A percentile compares a stretch with the other conserved stretches of the same genome.
Evolutionary conservation across 2,329 filamentous ascomycete species (phyloP).

Genomic region (Claviceps purpurea): DNA sequence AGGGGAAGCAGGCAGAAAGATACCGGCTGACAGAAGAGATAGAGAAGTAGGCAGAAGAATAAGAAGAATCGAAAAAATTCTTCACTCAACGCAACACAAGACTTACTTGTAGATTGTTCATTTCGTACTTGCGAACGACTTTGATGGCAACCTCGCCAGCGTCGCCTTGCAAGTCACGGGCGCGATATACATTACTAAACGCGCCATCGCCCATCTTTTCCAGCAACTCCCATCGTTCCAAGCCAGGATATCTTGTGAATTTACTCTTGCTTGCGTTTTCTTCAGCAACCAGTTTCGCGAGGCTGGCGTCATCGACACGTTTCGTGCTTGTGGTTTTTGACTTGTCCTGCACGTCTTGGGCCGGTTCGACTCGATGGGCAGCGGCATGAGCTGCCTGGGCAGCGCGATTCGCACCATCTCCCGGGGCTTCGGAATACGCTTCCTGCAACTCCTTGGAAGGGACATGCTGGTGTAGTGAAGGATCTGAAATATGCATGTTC

Average conservation of each 20-base stretch:
- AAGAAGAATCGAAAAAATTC: conserved; percentile 16
- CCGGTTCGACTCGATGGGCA: conserved; percentile 47
- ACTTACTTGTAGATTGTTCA: conserved; percentile 98
- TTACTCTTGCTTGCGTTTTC: conserved; percentile 78
- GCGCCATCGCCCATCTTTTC: conserved; percentile 99
- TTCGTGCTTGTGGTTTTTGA: conserved; percentile 13
- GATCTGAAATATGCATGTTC: conserved; percentile 37
- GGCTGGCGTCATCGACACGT: conserved; percentile 48
- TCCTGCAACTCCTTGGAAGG: conserved; percentile 35
- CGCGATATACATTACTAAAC: conserved; percentile 96
- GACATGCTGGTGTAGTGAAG: conserved; percentile 22
- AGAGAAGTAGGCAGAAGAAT: neutral
- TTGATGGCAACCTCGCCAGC: conserved; percentile 87
- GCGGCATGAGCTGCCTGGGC: conserved; percentile 55
- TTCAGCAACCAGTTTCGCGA: conserved; percentile 80
- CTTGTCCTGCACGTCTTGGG: conserved; percentile 35
- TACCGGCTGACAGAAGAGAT: neutral
- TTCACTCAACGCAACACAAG: neutral
- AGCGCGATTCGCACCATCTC: conserved; percentile 49
- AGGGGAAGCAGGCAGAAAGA: neutral
- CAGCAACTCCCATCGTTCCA: conserved; percentile 59
- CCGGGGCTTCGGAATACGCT: conserved; percentile 49
- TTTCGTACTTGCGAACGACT: conserved; percentile 96
- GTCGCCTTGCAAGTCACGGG: conserved; percentile 58
- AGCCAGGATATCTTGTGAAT: conserved; percentile 49